Base-by-base conservation (phyloP, 1,284 basidiomycete species). In the Papiliotrema nemorosa region DNA sequence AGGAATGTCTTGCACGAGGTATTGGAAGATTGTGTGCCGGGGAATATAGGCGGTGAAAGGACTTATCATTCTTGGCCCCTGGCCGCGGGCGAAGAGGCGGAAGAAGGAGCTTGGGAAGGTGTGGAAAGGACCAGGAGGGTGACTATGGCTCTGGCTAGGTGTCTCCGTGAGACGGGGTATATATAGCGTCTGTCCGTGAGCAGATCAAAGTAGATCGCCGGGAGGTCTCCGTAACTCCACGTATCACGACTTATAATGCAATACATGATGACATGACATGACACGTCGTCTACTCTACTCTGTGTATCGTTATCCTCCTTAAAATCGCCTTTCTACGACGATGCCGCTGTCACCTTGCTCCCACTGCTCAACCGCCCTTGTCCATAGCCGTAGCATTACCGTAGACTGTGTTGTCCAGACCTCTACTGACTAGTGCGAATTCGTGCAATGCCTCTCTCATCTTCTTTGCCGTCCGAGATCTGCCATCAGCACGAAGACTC, bases 361-460 rank as follows among this genome's bases (percentile, higher is more conserved):
- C 21, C 9, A 12, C 38, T 40, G 10, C 10, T 12, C 12, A 40
- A 9, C n/a, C n/a, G n/a, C 31, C 9, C 31, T 33, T 33, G 31
- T 41, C 63, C 13, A 68, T 53, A n/a, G 64, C 64, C 10, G 73
- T 73, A 2, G 72, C 73, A 46, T 68, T 74, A 3, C 73, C 73
- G 54, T 75, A 75, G 3, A 66, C 70, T 22, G 73, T 74, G 46
- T 70, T 72, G 35, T 70, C 73, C 42, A 75, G 50, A 3, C 73
- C 73, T 43, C 73, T 58, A 2, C 69, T 63, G 20, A 76, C 67
- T 22, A 76, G 58, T 7, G 75, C 74, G 58, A 76, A 76, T 43
- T 76, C 75, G 49, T 76, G 69, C 39, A 76, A 55, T n/a, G 74
- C 74, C 54, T 74, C 74, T 41, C 71, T 59, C 62, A 76, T 74